Conservation (phyloP, 805 yeast genomes). For the Tetrapisispora arboricola region DNA sequence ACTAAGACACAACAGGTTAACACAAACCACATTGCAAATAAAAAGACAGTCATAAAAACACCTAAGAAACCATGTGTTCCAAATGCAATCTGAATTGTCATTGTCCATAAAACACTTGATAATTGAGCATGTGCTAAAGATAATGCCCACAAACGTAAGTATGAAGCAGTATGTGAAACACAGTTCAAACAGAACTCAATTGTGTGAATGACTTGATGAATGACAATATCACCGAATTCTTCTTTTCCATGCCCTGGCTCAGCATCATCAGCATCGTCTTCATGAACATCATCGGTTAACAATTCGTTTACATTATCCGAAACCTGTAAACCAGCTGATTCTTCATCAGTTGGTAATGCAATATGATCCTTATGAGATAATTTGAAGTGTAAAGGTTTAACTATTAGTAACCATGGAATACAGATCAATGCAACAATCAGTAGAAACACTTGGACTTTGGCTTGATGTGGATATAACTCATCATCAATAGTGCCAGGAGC, state of each 20-base stretch:
- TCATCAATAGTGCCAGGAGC: constrained; percentile 63
- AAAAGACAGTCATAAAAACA: constrained; percentile 44
- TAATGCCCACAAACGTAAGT: constrained; percentile 68
- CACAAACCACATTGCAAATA: constrained; percentile 69
- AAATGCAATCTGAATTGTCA: constrained; percentile 61
- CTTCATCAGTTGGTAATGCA: constrained; percentile 16
- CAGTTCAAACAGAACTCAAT: constrained; percentile 73
- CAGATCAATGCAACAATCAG: constrained; percentile 52
- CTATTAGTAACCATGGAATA: constrained; percentile 63
- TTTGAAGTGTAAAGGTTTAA: constrained; percentile 48
- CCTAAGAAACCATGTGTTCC: constrained; percentile 45
- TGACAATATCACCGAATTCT: constrained; percentile 58
- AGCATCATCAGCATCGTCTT: constrained; percentile 33
- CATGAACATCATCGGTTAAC: constrained; percentile 12
- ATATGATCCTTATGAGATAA: constrained; percentile 28
- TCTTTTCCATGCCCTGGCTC: constrained; percentile 35
- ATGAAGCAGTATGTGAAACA: constrained; percentile 73
- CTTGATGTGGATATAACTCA: constrained; percentile 55
- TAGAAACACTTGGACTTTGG: constrained; percentile 46
- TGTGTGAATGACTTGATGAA: constrained; percentile 72
- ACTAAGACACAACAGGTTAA: constrained; percentile 61
- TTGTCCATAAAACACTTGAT: constrained; percentile 63
- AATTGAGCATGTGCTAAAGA: constrained; percentile 75
- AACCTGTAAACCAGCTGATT: constrained; percentile 2
- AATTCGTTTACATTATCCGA: constrained; percentile 14